Conservation (phyloP, 225 moss, liverwort and hornwort species). For the Pseudisothecium myosuroides region DNA sequence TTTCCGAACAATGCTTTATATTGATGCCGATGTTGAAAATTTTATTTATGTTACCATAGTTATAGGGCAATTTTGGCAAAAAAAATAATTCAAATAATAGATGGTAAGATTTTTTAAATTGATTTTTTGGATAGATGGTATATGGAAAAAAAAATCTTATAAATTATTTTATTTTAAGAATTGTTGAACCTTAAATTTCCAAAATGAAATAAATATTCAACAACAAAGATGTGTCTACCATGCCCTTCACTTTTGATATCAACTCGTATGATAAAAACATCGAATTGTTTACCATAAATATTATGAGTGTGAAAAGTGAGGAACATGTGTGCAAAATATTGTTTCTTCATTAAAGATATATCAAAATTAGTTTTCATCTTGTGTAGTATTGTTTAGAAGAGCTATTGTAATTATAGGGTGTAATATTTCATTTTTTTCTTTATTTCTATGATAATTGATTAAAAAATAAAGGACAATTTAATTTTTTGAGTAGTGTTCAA, state of each 20-base stretch:
- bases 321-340: neutral
- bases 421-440: neutral
- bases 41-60: fast-evolving
- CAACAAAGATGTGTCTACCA: neutral
- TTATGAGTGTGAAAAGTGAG: neutral
- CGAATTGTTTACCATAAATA: neutral
- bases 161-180: neutral
- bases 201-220: neutral
- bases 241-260: neutral
- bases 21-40: neutral
- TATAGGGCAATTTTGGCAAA: neutral
- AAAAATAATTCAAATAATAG: neutral
- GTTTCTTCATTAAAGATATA: neutral
- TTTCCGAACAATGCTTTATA: neutral
- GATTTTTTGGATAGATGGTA: neutral
- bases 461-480: neutral
- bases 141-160: fast-evolving
- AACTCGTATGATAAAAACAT: neutral
- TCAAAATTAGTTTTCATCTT: neutral
- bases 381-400: neutral
- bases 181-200: neutral
- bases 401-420: neutral
- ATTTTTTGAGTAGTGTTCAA: neutral
- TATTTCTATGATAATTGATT: neutral
- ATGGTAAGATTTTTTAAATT: neutral